These are phyloP conservation scores for Ophiorrhiza pumila DNA, from an alignment of 257 asterid genomes.

Conservation along the genomic window DNA sequence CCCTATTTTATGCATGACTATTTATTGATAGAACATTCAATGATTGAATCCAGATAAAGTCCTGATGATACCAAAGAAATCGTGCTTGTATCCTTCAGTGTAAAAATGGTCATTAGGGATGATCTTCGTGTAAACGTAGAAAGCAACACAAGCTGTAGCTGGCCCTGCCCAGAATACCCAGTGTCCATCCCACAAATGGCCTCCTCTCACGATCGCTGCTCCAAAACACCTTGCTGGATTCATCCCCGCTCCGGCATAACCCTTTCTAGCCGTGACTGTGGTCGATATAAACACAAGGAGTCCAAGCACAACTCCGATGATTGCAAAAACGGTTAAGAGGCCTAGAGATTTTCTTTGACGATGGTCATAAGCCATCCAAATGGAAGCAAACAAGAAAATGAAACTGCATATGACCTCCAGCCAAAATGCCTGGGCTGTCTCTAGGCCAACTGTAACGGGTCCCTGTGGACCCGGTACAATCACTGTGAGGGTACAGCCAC, in stretches of 20 bases:
- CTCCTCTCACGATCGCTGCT: conserved; percentile 69
- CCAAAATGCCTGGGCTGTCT: conserved; percentile 57
- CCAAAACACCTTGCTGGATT: conserved; percentile 84
- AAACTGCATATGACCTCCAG: conserved; percentile 61
- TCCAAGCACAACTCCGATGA: conserved; percentile 58
- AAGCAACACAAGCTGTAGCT: conserved; percentile 43
- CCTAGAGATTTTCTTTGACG: conserved; percentile 57
- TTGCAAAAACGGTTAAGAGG: conserved; percentile 31
- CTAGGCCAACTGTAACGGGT: conserved; percentile 42
- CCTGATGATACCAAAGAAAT: conserved; percentile 42
- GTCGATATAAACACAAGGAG: conserved; percentile 61
- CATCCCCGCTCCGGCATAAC: conserved; percentile 70
- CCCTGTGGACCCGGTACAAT: conserved; percentile 49
- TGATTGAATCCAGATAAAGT: conserved; percentile 13
- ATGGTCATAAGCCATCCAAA: conserved; percentile 80
- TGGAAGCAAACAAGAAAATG: conserved; percentile 53
- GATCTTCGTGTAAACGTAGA: conserved; percentile 57
- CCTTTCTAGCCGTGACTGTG: conserved; percentile 48
- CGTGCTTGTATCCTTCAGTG: conserved; percentile 54
- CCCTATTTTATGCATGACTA: too few species aligned
- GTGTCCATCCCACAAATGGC: conserved; percentile 71
- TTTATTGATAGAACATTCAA: too few species aligned
- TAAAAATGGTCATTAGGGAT: conserved; percentile 62
- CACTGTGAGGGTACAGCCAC: conserved; percentile 65
- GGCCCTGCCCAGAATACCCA: conserved; percentile 90